These are phyloP conservation scores for Penicillium lividum DNA, from an alignment of 495 filamentous ascomycete species.

Conservation along the genomic window DNA sequence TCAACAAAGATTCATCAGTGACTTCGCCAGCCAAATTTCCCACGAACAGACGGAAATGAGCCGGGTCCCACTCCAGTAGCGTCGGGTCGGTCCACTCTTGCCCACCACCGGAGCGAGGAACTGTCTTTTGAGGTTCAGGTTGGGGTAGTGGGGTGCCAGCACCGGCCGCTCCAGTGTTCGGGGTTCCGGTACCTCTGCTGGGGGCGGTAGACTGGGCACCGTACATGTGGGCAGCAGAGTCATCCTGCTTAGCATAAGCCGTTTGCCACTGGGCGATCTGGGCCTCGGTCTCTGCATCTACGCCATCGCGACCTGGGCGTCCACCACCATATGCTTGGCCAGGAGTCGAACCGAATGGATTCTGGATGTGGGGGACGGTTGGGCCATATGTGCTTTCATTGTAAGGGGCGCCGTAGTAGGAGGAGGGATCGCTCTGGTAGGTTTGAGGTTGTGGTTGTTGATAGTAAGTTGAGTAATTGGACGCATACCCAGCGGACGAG, in stretches of 20 bases:
- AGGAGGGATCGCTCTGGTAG: conserved; percentile 49
- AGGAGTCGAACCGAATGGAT: conserved; percentile 77
- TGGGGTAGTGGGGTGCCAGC: conserved; percentile 35
- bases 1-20: conserved; percentile 90
- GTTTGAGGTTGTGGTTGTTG: conserved; percentile 29
- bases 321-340: conserved; percentile 35
- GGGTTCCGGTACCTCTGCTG: conserved; percentile 43
- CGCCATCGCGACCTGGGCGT: conserved; percentile 40
- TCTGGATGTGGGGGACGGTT: conserved; percentile 73
- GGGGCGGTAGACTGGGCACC: conserved; percentile 34
- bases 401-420: conserved; percentile 54
- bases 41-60: conserved; percentile 92
- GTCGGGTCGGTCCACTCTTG: conserved; percentile 84
- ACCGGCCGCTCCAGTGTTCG: conserved; percentile 34
- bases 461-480: conserved; percentile 40
- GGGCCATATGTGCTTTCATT: conserved; percentile 55
- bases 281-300: conserved; percentile 86
- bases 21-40: conserved; percentile 98
- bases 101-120: conserved; percentile 83
- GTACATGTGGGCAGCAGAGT: conserved; percentile 23
- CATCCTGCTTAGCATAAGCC: conserved; percentile 64
- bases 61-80: conserved; percentile 93
- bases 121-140: conserved; percentile 62
- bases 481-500: conserved; percentile 39
- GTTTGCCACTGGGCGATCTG: conserved; percentile 97